Evolutionary conservation across 2,329 filamentous ascomycete genomes (phyloP).

Genomic region (Colletotrichum truncatum): DNA sequence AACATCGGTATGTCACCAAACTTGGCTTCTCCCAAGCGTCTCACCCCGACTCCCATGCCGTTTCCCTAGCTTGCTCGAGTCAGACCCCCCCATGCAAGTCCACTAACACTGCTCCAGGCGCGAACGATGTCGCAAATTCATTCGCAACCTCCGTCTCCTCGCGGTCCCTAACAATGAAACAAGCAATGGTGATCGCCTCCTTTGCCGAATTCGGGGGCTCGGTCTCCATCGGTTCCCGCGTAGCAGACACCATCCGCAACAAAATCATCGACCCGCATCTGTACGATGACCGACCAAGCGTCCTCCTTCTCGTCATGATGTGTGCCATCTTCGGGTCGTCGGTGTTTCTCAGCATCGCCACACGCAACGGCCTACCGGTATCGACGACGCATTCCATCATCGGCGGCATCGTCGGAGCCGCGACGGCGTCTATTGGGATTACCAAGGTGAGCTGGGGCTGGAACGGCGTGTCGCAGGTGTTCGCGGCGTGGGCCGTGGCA

Average conservation of each 20-base stretch:
- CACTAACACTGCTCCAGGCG: conserved; percentile 41
- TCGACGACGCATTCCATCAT: conserved; percentile 64
- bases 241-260: conserved; percentile 56
- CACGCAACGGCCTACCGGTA: conserved; percentile 59
- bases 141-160: conserved; percentile 57
- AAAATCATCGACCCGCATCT: conserved; percentile 54
- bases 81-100: neutral
- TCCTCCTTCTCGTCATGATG: conserved; percentile 64
- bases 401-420: conserved; percentile 48
- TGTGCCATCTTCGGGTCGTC: conserved; percentile 61
- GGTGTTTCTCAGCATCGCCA: conserved; percentile 62
- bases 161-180: conserved; percentile 55
- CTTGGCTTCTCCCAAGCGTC: conserved; percentile 70
- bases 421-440: conserved; percentile 46
- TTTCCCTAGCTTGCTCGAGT: conserved; percentile 62
- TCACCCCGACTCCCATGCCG: too few relatives aligned
- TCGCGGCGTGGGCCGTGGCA: conserved; percentile 48
- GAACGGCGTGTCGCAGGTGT: conserved; percentile 47
- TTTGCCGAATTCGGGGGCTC: conserved; percentile 55
- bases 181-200: conserved; percentile 53
- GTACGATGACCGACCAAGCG: conserved; percentile 52
- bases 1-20: conserved; percentile 76
- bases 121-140: conserved; percentile 60
- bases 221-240: conserved; percentile 46
- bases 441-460: conserved; percentile 47